Evolutionary conservation across 2,329 filamentous ascomycete genomes (phyloP).

Genomic region (Microsporum audouinii): DNA sequence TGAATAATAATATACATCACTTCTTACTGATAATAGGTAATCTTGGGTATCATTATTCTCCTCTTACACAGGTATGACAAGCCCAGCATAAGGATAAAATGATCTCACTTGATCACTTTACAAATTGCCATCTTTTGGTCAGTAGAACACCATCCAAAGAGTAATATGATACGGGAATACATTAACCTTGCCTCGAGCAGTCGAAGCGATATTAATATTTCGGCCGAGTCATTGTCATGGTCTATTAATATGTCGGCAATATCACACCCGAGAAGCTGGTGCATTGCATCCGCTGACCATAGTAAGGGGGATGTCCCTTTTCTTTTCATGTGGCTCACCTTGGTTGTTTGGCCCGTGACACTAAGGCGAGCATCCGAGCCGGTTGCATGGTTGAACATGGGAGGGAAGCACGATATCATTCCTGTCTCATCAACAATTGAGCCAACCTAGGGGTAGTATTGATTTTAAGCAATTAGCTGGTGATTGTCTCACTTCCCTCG

Average conservation of each 20-base stretch:
- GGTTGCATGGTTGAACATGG: conserved; percentile 4
- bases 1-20: neutral
- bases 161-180: conserved; percentile 11
- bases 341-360: neutral
- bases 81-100: neutral
- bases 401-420: conserved; percentile 20
- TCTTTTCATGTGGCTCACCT: neutral
- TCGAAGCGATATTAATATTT: conserved; percentile 1
- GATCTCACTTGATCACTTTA: conserved; percentile 7
- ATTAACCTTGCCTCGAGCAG: conserved; percentile 8
- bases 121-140: conserved; percentile 11
- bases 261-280: conserved; percentile 35
- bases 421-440: conserved; percentile 35
- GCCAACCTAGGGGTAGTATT: conserved; percentile 7
- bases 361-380: conserved; percentile 30
- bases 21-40: neutral
- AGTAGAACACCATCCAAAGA: conserved; percentile 12
- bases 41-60: neutral
- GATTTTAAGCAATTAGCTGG: neutral
- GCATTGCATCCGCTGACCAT: conserved; percentile 36
- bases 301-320: conserved; percentile 33
- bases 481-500: no score
- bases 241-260: conserved; percentile 25
- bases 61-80: neutral
- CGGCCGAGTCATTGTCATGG: neutral